Conservation (phyloP, 257 asterid genomes). For the Rauvolfia tetraphylla region DNA sequence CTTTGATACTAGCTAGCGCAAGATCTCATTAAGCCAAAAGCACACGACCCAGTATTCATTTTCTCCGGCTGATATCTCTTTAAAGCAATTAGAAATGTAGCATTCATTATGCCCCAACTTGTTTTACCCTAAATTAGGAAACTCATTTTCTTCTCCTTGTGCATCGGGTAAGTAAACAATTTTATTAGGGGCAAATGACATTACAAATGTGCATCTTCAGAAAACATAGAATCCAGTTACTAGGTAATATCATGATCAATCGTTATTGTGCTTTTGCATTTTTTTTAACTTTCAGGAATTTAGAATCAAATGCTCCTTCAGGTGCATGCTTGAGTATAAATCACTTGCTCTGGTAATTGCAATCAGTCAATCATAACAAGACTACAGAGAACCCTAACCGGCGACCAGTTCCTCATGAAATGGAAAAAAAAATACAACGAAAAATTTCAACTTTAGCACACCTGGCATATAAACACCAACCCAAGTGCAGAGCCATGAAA, state of each 20-base stretch:
- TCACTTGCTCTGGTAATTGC: neutral
- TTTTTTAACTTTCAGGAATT: neutral
- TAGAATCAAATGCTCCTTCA: neutral
- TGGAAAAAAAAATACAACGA: neutral
- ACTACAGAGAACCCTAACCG: neutral
- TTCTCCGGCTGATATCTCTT: neutral
- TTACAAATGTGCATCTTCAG: neutral
- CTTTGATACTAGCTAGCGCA: neutral
- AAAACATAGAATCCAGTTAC: neutral
- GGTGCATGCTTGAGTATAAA: neutral
- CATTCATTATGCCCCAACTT: neutral
- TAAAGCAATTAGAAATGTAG: neutral
- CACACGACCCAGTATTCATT: neutral
- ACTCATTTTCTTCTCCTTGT: neutral
- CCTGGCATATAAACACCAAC: neutral
- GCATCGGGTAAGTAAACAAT: neutral
- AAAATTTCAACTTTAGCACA: neutral
- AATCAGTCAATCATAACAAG: neutral
- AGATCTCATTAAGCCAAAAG: neutral
- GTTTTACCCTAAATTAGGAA: neutral
- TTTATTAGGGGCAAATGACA: neutral
- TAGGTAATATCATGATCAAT: neutral
- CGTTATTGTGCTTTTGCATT: too few relatives aligned
- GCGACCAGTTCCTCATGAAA: neutral
- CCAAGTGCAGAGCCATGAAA: neutral